These are phyloP conservation scores for Russula olivacea DNA, from an alignment of 768 basidiomycete species.

Conservation along the genomic window DNA sequence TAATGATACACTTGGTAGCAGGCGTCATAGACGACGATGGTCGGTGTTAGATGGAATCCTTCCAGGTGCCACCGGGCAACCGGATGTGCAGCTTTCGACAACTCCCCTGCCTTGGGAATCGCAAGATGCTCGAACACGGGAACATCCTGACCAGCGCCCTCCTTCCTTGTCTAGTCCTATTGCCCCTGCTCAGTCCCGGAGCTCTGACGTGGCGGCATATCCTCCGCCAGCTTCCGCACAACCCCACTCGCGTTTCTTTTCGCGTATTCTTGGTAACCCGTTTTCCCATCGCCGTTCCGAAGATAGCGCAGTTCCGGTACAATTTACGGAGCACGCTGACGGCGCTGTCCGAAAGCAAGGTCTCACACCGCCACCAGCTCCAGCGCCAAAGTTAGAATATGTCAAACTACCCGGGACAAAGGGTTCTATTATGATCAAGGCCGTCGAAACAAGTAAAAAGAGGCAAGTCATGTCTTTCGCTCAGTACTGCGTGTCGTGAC, in stretches of 20 bases:
- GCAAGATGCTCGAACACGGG: conserved; percentile 6
- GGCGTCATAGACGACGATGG: conserved; percentile 60
- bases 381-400: conserved; percentile 83
- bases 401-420: conserved; percentile 91
- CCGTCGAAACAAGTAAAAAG: conserved; percentile 85
- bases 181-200: neutral
- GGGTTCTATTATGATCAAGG: conserved; percentile 74
- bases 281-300: conserved; percentile 55
- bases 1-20: conserved; percentile 28
- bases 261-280: conserved; percentile 63
- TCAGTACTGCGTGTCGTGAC: neutral
- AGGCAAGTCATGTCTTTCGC: conserved; percentile 42
- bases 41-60: conserved; percentile 56
- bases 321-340: conserved; percentile 37
- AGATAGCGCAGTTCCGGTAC: conserved; percentile 39
- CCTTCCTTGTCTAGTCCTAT: neutral
- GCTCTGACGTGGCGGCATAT: neutral
- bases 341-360: conserved; percentile 32
- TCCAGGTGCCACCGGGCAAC: conserved; percentile 28
- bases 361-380: conserved; percentile 43
- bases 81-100: neutral
- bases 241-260: conserved; percentile 59
- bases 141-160: conserved; percentile 2
- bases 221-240: conserved; percentile 31
- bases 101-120: neutral